Conservation (phyloP, 306 rosid genomes). For the Malus fusca region DNA sequence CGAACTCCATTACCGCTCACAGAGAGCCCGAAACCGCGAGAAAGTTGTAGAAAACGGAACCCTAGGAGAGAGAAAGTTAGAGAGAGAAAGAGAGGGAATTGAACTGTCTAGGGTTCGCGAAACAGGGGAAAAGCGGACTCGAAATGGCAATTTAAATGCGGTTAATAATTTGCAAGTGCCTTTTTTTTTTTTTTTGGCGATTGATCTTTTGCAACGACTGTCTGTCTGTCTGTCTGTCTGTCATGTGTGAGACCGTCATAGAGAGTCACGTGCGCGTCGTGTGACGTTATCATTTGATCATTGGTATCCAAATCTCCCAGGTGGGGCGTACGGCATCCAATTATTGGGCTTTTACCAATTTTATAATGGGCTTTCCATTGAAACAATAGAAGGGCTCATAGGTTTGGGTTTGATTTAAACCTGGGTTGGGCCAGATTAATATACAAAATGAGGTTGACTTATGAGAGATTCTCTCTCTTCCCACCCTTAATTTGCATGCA, state of each 20-base stretch:
- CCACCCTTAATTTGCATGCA: no score
- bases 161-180: background rate
- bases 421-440: no score
- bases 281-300: background rate
- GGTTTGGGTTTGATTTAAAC: no score
- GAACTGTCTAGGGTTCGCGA: constrained; percentile 21
- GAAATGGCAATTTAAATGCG: constrained; percentile 22
- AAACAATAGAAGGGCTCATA: no score
- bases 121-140: constrained; percentile 17
- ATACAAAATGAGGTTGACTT: no score
- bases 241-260: background rate
- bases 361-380: background rate
- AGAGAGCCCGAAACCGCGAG: background rate
- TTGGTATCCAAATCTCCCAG: background rate
- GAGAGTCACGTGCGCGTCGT: constrained; percentile 1
- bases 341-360: background rate
- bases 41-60: background rate
- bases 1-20: constrained; percentile 35
- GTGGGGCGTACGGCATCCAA: background rate
- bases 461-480: no score
- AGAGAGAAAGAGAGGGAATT: background rate
- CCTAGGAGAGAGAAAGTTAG: background rate
- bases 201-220: background rate
- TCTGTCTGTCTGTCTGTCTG: background rate
- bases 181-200: background rate